Conservation (phyloP, 805 yeast genomes). For the Dipodascopsis tothii region DNA sequence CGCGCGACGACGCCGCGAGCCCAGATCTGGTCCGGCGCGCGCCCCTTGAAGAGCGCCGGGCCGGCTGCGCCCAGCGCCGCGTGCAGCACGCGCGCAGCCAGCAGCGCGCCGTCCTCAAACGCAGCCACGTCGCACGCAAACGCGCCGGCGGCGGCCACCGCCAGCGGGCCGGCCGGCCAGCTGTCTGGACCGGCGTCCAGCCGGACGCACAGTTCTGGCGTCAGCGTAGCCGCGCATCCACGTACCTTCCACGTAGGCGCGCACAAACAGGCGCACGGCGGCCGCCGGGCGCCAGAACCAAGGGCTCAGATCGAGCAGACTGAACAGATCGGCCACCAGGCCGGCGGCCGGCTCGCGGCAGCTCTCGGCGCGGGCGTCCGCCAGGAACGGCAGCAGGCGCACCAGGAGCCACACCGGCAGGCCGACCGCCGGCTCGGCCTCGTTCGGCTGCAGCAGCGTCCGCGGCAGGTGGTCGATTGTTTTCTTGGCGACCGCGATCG, state of each 20-base stretch:
- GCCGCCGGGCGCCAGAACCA: background rate
- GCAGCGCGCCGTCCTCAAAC: too few relatives aligned
- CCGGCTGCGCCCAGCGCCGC: too few relatives aligned
- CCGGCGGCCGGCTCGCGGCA: background rate
- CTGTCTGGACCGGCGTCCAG: too few relatives aligned
- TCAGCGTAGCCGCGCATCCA: background rate
- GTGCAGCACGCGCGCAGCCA: too few relatives aligned
- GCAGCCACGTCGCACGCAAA: too few relatives aligned
- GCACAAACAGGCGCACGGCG: background rate
- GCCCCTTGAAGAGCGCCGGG: too few relatives aligned
- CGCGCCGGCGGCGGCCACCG: too few relatives aligned
- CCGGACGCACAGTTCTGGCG: too few relatives aligned
- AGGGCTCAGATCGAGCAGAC: background rate
- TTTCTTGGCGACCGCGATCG: background rate
- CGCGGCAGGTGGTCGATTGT: background rate
- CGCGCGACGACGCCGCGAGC: too few relatives aligned
- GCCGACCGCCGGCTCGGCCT: background rate
- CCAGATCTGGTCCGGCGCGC: too few relatives aligned
- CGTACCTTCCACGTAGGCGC: background rate
- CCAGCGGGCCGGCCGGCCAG: too few relatives aligned
- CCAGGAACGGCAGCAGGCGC: slow-evolving; percentile 5
- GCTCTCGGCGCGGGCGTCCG: slow-evolving; percentile 2
- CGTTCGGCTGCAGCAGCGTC: background rate
- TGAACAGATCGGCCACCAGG: background rate
- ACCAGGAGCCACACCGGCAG: slow-evolving; percentile 1